Conservation (phyloP, 2,329 filamentous ascomycete genomes). For the Aureobasidium sp. region DNA sequence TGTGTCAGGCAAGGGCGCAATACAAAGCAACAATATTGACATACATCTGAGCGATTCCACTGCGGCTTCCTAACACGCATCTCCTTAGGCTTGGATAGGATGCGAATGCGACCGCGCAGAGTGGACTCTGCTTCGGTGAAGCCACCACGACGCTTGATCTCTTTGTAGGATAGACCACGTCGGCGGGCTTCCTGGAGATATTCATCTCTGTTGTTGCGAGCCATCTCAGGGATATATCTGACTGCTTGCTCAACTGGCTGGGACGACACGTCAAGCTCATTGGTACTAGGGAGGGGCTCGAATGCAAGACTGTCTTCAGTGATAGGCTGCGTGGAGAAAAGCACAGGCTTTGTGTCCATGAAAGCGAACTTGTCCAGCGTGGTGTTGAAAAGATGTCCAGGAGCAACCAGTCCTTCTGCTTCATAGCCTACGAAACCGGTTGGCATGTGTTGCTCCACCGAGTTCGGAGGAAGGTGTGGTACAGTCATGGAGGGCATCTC, state of each 20-base stretch:
- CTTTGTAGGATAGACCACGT: slow-evolving; percentile 53
- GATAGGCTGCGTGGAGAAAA: not conserved
- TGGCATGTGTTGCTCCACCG: not conserved
- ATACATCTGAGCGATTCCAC: slow-evolving; percentile 57
- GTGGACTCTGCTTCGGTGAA: slow-evolving; percentile 63
- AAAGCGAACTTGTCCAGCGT: not conserved
- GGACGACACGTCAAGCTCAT: not conserved
- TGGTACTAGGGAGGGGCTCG: not conserved
- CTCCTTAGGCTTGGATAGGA: slow-evolving; percentile 54
- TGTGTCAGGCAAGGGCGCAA: not conserved
- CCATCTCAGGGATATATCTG: not conserved
- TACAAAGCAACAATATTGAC: slow-evolving; percentile 25
- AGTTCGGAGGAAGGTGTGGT: not conserved
- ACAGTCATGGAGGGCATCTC: not conserved
- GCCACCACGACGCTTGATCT: slow-evolving; percentile 48
- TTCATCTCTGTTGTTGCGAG: slow-evolving; percentile 19
- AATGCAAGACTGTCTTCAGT: not conserved
- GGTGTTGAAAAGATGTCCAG: slow-evolving; percentile 5
- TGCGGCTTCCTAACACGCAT: slow-evolving; percentile 56
- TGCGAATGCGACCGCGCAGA: slow-evolving; percentile 58
- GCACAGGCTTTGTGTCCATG: not conserved
- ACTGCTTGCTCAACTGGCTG: not conserved
- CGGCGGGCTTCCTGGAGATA: slow-evolving; percentile 45
- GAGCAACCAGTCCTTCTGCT: slow-evolving; percentile 4
- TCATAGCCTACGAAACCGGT: not conserved